phyloP scores from a whole-genome alignment of 2,329 filamentous ascomycete genomes.

The Pseudogymnoascus sp. region DNA sequence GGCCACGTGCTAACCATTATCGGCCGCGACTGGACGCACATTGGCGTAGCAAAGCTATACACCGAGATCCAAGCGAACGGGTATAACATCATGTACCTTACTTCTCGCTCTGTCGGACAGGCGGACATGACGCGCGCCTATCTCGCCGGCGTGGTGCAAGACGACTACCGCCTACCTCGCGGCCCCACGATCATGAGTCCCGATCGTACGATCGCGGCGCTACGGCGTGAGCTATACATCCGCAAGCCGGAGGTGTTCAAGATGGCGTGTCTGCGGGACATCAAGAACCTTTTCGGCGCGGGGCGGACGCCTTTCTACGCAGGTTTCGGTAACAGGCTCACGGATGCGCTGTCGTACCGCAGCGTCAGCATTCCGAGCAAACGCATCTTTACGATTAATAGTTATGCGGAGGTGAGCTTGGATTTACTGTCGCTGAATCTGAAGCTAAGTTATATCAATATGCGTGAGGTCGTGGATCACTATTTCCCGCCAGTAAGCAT shows the following conservation, averaged over 20 bases:
- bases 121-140: slow-evolving; percentile 87
- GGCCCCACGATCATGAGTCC: slow-evolving; percentile 93
- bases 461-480: slow-evolving; percentile 95
- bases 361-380: slow-evolving; percentile 92
- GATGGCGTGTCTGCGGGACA: slow-evolving; percentile 95
- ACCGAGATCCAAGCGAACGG: slow-evolving; percentile 91
- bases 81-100: slow-evolving; percentile 98
- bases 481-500: slow-evolving; percentile 91
- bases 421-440: slow-evolving; percentile 87
- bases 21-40: slow-evolving; percentile 94
- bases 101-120: slow-evolving; percentile 85
- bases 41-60: slow-evolving; percentile 93
- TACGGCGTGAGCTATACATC: slow-evolving; percentile 86
- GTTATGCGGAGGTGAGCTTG: slow-evolving; percentile 87
- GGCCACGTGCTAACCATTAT: slow-evolving; percentile 96
- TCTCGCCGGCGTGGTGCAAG: slow-evolving; percentile 80
- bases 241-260: slow-evolving; percentile 98
- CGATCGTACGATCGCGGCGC: slow-evolving; percentile 86
- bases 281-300: slow-evolving; percentile 74
- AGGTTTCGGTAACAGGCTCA: slow-evolving; percentile 92
- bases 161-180: slow-evolving; percentile 74
- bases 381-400: slow-evolving; percentile 97
- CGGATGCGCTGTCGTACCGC: slow-evolving; percentile 91
- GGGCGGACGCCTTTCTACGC: slow-evolving; percentile 85
- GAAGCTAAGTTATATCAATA: slow-evolving; percentile 93